These are phyloP conservation scores for Chalciporus piperatus DNA, from an alignment of 768 basidiomycete species.

Conservation along the genomic window DNA sequence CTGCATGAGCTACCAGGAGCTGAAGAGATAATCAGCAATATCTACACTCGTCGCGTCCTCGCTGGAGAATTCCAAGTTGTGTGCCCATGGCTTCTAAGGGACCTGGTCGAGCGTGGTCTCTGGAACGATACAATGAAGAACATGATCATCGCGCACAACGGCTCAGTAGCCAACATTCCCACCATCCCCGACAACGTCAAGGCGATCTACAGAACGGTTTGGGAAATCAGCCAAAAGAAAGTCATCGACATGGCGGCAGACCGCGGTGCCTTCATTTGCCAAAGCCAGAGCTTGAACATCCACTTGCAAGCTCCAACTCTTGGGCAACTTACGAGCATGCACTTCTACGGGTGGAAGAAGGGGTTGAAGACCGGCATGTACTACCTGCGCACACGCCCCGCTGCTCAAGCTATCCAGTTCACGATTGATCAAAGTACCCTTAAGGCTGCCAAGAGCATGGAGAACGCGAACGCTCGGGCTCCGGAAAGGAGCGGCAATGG, in stretches of 20 bases:
- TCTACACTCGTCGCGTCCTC: conserved; percentile 98
- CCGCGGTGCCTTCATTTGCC: conserved; percentile 97
- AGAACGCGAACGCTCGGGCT: conserved; percentile 13
- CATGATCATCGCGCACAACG: conserved; percentile 96
- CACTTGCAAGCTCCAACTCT: conserved; percentile 86
- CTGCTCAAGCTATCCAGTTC: conserved; percentile 96
- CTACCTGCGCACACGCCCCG: conserved; percentile 92
- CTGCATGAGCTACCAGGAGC: neutral
- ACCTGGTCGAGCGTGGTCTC: conserved; percentile 90
- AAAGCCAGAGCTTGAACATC: conserved; percentile 92
- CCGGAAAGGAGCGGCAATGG: conserved; percentile 13
- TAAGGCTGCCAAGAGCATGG: conserved; percentile 46
- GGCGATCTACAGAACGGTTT: conserved; percentile 99
- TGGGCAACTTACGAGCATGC: conserved; percentile 93
- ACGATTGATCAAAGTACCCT: conserved; percentile 85
- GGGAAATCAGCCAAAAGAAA: conserved; percentile 99
- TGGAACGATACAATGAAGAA: conserved; percentile 99
- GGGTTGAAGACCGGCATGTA: conserved; percentile 99
- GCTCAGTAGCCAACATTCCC: conserved; percentile 83
- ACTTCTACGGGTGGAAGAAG: conserved; percentile 99
- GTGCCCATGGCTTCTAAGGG: conserved; percentile 98
- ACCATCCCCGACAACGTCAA: conserved; percentile 88
- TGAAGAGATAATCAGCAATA: conserved; percentile 62
- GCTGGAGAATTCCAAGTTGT: conserved; percentile 99
- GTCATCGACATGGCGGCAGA: conserved; percentile 98